Conservation (phyloP, 1,139 yeast genomes). For the Candida dubliniensis region DNA sequence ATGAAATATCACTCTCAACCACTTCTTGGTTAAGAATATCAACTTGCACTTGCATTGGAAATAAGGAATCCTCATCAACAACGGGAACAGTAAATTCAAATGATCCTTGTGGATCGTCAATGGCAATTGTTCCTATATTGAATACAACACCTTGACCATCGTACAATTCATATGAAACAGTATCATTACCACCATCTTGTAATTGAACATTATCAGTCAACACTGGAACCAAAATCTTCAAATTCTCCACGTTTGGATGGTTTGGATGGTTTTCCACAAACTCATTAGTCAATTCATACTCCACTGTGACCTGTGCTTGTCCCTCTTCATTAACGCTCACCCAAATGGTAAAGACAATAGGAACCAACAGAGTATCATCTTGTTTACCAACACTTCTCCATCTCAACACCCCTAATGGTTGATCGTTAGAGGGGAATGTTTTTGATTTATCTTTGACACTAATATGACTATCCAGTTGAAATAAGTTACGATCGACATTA, state of each 20-base stretch:
- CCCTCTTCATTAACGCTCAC: conserved; percentile 55
- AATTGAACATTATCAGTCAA: conserved; percentile 58
- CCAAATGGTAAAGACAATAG: conserved; percentile 85
- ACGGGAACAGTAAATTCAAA: conserved; percentile 73
- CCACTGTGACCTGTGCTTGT: conserved; percentile 77
- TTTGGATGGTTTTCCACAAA: conserved; percentile 32
- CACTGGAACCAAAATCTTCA: conserved; percentile 67
- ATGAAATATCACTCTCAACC: conserved; percentile 40
- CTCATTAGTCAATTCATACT: conserved; percentile 65
- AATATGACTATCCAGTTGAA: conserved; percentile 56
- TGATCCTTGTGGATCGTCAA: conserved; percentile 64
- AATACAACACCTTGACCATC: conserved; percentile 65
- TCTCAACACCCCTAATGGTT: conserved; percentile 85
- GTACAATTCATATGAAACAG: conserved; percentile 46
- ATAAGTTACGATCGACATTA: conserved; percentile 79
- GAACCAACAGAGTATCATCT: conserved; percentile 61
- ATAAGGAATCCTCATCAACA: conserved; percentile 79
- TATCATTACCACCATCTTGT: conserved; percentile 41
- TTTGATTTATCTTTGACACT: conserved; percentile 75
- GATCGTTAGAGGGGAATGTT: conserved; percentile 89
- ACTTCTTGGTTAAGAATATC: conserved; percentile 33
- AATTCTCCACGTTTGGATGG: conserved; percentile 51
- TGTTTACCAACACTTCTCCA: conserved; percentile 74
- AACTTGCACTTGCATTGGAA: conserved; percentile 79
- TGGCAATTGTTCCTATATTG: conserved; percentile 47